Evolutionary conservation across 1,284 basidiomycete species (phyloP), one percentile per base, ranked within the genome.

Genomic region (Malassezia equina): DNA sequence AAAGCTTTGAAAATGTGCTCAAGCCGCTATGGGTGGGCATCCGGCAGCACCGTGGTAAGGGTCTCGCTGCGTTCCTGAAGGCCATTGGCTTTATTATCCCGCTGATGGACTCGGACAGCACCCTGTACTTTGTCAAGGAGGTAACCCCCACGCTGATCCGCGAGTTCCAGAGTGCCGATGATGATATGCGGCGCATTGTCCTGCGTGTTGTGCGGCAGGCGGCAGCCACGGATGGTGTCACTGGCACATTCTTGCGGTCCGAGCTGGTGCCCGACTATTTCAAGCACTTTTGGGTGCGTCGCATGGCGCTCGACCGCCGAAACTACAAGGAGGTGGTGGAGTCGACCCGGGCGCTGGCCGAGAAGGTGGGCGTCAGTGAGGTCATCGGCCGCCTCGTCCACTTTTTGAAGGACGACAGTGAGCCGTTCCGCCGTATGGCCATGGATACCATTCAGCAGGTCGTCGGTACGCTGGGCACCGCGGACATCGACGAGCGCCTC

Each of bases 121-220:
- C 71, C 17, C 63, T 72, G 23, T 71, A 71, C 61, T 74, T 71
- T 58, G 69, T 72, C 56, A 73, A 73, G 55, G 70, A 74, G 36
- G 65, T 73, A 31, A 73, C 71, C 15, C 70, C 71, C 1, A 73
- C 68, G 15, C 51, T 98, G 58, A 98, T 98, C 61, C 88, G 94
- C 74, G 94, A 98, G 78, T 99, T 98, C 80, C 91, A 94, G 76
- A 95, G 90, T 6, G 94, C 93, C 8, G 94, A 98, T 75, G 94
- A 98, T 77, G 94, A 98, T 79, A 98, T 99, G 94, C 94, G 96
- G 80, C 94, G 96, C 80, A 98, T 98, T 65, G 93, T 99, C 3
- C 79, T 98, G 48, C 96, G 98, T 76, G 94, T 98, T 51, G 91
- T 98, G 71, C 94, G 96, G 78, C 93, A 99, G 76, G 98, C 94